A percentile compares a stretch with the other conserved stretches of the same genome.
phyloP scores from a whole-genome alignment of 2,329 filamentous ascomycete species.

The Scedosporium boydii region DNA sequence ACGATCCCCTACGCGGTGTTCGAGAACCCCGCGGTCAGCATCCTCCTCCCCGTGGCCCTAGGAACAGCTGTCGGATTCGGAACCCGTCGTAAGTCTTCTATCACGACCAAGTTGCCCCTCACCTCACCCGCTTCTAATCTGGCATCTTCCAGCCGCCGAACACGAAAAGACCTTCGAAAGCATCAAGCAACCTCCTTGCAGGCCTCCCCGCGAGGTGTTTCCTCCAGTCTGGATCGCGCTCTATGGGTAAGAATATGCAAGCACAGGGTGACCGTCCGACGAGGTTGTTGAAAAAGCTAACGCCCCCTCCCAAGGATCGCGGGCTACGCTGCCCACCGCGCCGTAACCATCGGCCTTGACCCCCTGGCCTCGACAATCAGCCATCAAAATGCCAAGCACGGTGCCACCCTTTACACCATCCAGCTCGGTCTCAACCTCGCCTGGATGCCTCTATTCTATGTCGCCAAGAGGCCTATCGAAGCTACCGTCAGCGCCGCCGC shows the following conservation, averaged over 20 bases:
- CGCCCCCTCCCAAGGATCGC: conserved; percentile 42
- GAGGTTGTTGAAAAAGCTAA: conserved; percentile 4
- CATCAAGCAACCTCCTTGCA: conserved; percentile 57
- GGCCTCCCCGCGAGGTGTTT: conserved; percentile 52
- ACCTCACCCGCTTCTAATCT: conserved; percentile 2
- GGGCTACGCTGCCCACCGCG: conserved; percentile 82
- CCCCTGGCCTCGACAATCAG: conserved; percentile 44
- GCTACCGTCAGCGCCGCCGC: conserved; percentile 68
- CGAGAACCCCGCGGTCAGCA: conserved; percentile 59
- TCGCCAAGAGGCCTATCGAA: conserved; percentile 59
- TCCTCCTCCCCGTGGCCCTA: conserved; percentile 65
- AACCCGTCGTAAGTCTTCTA: conserved; percentile 46
- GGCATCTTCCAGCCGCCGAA: conserved; percentile 34
- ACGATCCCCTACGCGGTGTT: conserved; percentile 67
- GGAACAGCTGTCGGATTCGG: conserved; percentile 66
- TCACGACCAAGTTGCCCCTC: conserved; percentile 3
- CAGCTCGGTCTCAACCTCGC: conserved; percentile 78
- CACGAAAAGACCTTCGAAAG: conserved; percentile 53
- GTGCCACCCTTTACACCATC: conserved; percentile 72
- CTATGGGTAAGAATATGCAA: conserved; percentile 37
- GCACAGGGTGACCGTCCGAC: background rate
- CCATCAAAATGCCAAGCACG: conserved; percentile 52
- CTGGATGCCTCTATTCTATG: conserved; percentile 93
- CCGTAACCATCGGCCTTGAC: conserved; percentile 52
- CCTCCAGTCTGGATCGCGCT: conserved; percentile 57